phyloP scores from a whole-genome alignment of 768 basidiomycete species.

The Filobasidium floriforme region DNA sequence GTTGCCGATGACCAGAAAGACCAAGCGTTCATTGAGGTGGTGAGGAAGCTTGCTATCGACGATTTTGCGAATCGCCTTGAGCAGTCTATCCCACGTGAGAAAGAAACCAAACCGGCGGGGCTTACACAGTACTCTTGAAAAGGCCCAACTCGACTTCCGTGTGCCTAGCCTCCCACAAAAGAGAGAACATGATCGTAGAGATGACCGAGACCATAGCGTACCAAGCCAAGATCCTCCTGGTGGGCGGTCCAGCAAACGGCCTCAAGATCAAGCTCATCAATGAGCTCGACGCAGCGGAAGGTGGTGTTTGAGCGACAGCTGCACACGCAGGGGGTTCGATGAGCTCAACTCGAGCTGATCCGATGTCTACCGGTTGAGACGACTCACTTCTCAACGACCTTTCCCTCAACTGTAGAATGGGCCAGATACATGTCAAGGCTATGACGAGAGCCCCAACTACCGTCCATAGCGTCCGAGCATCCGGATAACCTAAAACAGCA shows the following conservation, averaged over 20 bases:
- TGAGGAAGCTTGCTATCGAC: slow-evolving; percentile 27
- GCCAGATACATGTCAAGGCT: not conserved
- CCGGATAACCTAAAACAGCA: not conserved
- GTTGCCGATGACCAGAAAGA: slow-evolving; percentile 32
- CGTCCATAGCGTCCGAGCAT: not conserved
- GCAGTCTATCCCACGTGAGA: not conserved
- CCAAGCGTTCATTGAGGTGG: slow-evolving; percentile 36
- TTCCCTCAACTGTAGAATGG: slow-evolving; percentile 1
- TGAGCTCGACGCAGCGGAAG: not conserved
- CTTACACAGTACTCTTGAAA: slow-evolving; percentile 26
- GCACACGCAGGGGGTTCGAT: not conserved
- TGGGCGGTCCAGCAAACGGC: not conserved
- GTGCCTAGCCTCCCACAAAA: not conserved
- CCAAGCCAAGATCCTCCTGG: not conserved
- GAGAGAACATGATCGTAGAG: not conserved
- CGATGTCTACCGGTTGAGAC: not conserved
- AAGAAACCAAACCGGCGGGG: not conserved
- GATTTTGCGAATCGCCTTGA: not conserved
- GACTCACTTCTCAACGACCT: not conserved
- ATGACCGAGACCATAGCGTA: not conserved
- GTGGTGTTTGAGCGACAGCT: not conserved
- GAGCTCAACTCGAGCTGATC: not conserved
- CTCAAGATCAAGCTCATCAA: not conserved
- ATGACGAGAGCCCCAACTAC: not conserved
- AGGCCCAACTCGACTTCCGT: slow-evolving; percentile 14